These are phyloP conservation scores for Diversispora epigaea DNA, from an alignment of 192 early-diverging fungal genomes.

Conservation along the genomic window DNA sequence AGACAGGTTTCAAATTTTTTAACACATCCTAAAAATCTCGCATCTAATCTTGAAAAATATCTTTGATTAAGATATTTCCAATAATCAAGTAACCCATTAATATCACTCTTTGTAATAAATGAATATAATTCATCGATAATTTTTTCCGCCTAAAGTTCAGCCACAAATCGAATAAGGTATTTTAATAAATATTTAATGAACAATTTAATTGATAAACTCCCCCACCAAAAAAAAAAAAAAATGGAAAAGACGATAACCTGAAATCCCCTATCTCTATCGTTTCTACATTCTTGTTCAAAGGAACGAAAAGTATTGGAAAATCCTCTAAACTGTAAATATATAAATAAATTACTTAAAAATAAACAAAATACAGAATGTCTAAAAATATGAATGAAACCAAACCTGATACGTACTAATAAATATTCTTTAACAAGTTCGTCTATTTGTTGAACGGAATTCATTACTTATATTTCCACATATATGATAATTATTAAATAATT, in stretches of 20 bases:
- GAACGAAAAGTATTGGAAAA: conserved; percentile 59
- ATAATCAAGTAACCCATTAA: conserved; percentile 52
- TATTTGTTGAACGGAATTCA: conserved; percentile 63
- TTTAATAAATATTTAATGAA: conserved; percentile 10
- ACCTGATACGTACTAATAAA: conserved; percentile 48
- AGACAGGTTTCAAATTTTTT: conserved; percentile 62
- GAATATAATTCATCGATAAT: conserved; percentile 59
- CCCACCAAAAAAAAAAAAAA: background rate
- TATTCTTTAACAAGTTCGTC: conserved; percentile 69
- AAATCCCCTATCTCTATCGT: conserved; percentile 62
- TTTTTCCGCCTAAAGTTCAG: conserved; percentile 53
- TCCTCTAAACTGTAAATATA: conserved; percentile 54
- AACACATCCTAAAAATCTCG: conserved; percentile 53
- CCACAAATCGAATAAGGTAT: too few relatives aligned
- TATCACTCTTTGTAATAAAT: conserved; percentile 51
- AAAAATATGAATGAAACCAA: background rate
- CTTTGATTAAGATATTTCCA: conserved; percentile 64
- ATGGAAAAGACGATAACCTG: conserved; percentile 39
- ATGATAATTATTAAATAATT: too few relatives aligned
- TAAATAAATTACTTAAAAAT: background rate
- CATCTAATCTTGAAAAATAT: conserved; percentile 64
- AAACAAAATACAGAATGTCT: background rate
- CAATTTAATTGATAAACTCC: background rate
- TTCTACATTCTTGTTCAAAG: conserved; percentile 53
- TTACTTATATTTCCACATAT: conserved; percentile 21